Conservation (phyloP, 768 basidiomycete genomes). For the Russula abietina region DNA sequence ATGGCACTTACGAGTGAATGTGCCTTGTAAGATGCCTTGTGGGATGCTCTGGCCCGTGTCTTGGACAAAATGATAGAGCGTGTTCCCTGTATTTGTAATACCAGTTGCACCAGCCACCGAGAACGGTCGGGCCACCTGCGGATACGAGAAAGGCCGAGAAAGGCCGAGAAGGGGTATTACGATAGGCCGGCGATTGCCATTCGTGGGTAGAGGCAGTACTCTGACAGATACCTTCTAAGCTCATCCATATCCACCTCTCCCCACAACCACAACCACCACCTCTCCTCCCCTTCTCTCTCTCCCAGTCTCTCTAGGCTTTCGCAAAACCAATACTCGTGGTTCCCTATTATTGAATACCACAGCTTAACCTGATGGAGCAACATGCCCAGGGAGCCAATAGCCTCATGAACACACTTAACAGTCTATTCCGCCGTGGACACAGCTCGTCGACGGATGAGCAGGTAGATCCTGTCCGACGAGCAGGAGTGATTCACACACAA, state of each 20-base stretch:
- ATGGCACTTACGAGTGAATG: background rate
- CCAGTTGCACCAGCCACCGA: too few relatives aligned
- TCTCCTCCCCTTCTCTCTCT: background rate
- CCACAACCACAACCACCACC: constrained; percentile 2
- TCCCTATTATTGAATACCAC: too few relatives aligned
- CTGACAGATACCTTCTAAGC: background rate
- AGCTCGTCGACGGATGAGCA: constrained; percentile 3
- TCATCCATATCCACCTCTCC: background rate
- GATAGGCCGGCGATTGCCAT: too few relatives aligned
- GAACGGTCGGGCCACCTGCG: background rate
- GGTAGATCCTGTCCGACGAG: background rate
- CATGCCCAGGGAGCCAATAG: background rate
- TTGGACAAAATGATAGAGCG: too few relatives aligned
- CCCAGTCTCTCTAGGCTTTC: background rate
- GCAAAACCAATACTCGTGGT: background rate
- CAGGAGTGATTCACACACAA: background rate
- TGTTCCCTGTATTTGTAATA: too few relatives aligned
- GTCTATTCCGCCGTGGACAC: constrained; percentile 13
- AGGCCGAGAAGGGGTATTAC: too few relatives aligned
- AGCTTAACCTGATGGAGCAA: constrained; percentile 11
- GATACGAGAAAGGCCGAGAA: background rate
- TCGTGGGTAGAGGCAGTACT: background rate
- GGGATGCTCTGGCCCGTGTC: background rate
- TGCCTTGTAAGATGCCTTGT: background rate
- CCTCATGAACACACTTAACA: constrained; percentile 3